Conservation (phyloP, 371 early-diverging fungal species). For the Rhizopus stolonifer region DNA sequence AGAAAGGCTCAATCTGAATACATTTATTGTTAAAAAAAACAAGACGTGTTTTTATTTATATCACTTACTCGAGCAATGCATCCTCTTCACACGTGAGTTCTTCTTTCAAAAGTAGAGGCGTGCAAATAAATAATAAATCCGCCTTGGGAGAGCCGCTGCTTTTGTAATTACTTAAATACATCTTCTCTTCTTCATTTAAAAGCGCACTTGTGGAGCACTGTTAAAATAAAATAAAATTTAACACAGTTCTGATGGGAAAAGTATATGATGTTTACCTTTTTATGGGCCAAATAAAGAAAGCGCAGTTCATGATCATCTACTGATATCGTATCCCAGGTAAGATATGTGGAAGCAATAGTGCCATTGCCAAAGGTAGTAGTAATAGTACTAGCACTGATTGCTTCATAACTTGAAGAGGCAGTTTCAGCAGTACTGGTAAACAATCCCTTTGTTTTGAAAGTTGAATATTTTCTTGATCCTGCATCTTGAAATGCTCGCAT, state of each 20-base stretch:
- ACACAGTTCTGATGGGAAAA: slow-evolving; percentile 6
- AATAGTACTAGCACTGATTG: slow-evolving; percentile 10
- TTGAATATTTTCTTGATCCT: too few species aligned
- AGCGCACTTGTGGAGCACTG: slow-evolving; percentile 7
- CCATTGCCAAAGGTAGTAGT: slow-evolving; percentile 10
- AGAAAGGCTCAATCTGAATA: slow-evolving; percentile 6
- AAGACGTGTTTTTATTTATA: slow-evolving; percentile 5
- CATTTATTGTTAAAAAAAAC: slow-evolving; percentile 1
- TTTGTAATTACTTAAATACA: slow-evolving; percentile 7
- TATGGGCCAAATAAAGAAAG: slow-evolving; percentile 8
- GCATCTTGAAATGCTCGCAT: too few species aligned
- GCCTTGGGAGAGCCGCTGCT: slow-evolving; percentile 8
- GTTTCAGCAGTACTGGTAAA: slow-evolving; percentile 8
- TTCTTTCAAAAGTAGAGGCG: slow-evolving; percentile 4
- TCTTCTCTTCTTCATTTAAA: slow-evolving; percentile 10
- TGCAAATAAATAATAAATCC: slow-evolving; percentile 1
- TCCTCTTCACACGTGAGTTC: slow-evolving; percentile 1
- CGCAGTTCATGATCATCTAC: slow-evolving; percentile 9
- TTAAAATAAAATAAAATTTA: slow-evolving; percentile 4
- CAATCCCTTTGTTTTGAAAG: too few species aligned
- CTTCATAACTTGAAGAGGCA: slow-evolving; percentile 6
- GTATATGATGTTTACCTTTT: slow-evolving; percentile 10
- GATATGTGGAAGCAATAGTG: slow-evolving; percentile 11
- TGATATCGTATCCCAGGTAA: slow-evolving; percentile 10
- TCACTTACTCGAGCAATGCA: slow-evolving; percentile 6